A percentile compares a stretch with the other conserved stretches of the same genome.
These are phyloP conservation scores for Xylariales sp. DNA, from an alignment of 2,329 filamentous ascomycete genomes.

Conservation along the genomic window DNA sequence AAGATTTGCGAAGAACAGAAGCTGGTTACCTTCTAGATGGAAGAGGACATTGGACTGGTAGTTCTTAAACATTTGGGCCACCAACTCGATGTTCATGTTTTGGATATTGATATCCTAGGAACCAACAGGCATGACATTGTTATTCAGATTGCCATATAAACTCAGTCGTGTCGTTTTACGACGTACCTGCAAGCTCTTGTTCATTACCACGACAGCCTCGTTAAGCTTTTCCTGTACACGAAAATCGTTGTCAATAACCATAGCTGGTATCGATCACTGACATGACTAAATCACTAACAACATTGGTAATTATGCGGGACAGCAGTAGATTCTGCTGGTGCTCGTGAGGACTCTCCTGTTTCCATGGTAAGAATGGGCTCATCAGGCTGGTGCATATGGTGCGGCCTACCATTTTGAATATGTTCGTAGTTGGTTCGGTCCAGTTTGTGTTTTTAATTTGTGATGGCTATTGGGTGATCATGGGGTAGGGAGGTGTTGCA, in stretches of 20 bases:
- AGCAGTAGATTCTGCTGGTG: conserved; percentile 93
- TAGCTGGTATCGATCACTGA: no score
- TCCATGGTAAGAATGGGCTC: no score
- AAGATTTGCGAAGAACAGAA: no score
- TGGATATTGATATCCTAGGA: conserved; percentile 90
- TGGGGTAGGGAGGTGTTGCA: conserved; percentile 6
- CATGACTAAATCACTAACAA: conserved; percentile 70
- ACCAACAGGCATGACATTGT: conserved; percentile 92
- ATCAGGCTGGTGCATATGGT: no score
- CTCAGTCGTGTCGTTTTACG: conserved; percentile 94
- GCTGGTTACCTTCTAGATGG: conserved; percentile 95
- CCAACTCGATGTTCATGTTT: conserved; percentile 98
- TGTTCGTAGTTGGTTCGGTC: no score
- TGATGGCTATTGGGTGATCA: no score
- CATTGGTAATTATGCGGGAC: conserved; percentile 94
- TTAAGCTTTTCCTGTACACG: conserved; percentile 89
- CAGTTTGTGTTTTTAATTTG: no score
- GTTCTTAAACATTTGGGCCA: conserved; percentile 99
- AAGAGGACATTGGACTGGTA: conserved; percentile 98
- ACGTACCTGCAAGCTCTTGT: conserved; percentile 80
- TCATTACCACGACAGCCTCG: conserved; percentile 87
- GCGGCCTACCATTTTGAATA: no score
- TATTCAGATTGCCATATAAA: conserved; percentile 89
- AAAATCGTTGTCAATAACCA: no score
- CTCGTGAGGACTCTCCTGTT: conserved; percentile 89